Evolutionary conservation across 768 basidiomycete genomes (phyloP).

Genomic region (Xerocomellus amylosporus): DNA sequence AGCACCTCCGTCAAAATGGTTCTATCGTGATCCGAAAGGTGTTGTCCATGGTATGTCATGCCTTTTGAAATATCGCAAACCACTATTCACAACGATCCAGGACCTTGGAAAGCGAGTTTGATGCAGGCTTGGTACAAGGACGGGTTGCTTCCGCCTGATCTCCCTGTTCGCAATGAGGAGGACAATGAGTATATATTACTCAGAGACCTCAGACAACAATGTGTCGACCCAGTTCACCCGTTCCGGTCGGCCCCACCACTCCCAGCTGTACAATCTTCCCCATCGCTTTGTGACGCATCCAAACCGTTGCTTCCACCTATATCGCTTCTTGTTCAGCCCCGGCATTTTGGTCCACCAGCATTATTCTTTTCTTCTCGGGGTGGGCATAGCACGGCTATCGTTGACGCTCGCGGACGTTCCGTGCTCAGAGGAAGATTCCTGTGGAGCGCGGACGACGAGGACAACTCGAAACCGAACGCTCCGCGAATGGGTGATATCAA

Average conservation of each 20-base stretch:
- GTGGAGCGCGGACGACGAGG: conserved; percentile 69
- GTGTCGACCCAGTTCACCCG: conserved; percentile 78
- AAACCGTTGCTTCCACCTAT: conserved; percentile 68
- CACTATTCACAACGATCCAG: conserved; percentile 36
- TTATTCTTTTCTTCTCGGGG: conserved; percentile 87
- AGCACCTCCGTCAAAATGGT: conserved; percentile 72
- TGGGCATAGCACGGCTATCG: conserved; percentile 84
- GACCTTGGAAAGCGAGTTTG: conserved; percentile 82
- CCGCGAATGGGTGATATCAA: conserved; percentile 78
- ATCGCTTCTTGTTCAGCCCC: conserved; percentile 73
- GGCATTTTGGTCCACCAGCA: conserved; percentile 83
- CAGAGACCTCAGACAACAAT: conserved; percentile 73
- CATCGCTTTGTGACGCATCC: conserved; percentile 34
- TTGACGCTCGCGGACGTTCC: conserved; percentile 81
- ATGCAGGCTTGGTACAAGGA: conserved; percentile 93
- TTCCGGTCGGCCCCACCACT: conserved; percentile 53
- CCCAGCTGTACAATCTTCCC: conserved; percentile 29
- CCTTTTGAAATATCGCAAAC: neutral
- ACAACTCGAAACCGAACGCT: conserved; percentile 33
- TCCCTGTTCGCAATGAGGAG: conserved; percentile 77
- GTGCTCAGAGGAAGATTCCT: conserved; percentile 77
- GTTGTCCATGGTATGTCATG: conserved; percentile 64
- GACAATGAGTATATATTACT: conserved; percentile 65
- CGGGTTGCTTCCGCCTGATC: conserved; percentile 74
- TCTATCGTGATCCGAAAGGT: conserved; percentile 79